These are phyloP conservation scores for Lepidium africanum DNA, from an alignment of 345 rosid species.

Conservation along the genomic window DNA sequence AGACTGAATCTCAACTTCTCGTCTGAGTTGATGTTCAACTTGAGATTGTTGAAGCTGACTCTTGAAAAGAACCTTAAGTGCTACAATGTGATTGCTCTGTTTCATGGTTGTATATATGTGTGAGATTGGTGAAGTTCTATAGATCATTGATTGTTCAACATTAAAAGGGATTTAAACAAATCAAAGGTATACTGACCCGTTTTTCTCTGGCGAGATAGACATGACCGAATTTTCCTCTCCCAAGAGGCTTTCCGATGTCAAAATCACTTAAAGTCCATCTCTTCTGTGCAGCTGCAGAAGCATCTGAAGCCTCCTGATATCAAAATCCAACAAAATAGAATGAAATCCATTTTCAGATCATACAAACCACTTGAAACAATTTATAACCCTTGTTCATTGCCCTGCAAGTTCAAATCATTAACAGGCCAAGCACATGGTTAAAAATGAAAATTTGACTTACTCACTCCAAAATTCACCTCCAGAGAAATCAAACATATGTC, in stretches of 20 bases:
- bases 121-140: not conserved
- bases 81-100: constrained; percentile 95
- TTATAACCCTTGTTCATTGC: not conserved
- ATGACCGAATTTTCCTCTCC: constrained; percentile 93
- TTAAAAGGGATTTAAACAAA: not conserved
- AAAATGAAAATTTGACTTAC: not conserved
- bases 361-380: not conserved
- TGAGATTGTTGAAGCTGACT: constrained; percentile 93
- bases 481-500: not conserved
- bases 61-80: constrained; percentile 90
- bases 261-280: constrained; percentile 89
- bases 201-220: constrained; percentile 93
- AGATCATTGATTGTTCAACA: not conserved
- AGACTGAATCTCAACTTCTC: constrained; percentile 97
- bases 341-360: not conserved
- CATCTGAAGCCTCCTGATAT: constrained; percentile 54
- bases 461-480: not conserved
- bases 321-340: not conserved
- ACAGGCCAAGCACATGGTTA: not conserved
- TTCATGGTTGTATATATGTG: not conserved
- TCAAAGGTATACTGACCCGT: constrained; percentile 36
- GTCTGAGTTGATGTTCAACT: constrained; percentile 91
- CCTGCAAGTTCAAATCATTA: not conserved
- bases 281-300: constrained; percentile 41
- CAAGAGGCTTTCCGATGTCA: constrained; percentile 92